Evolutionary conservation across 768 basidiomycete genomes (phyloP), one percentile per base, ranked within the genome.

Genomic region (Boletus insuetus): DNA sequence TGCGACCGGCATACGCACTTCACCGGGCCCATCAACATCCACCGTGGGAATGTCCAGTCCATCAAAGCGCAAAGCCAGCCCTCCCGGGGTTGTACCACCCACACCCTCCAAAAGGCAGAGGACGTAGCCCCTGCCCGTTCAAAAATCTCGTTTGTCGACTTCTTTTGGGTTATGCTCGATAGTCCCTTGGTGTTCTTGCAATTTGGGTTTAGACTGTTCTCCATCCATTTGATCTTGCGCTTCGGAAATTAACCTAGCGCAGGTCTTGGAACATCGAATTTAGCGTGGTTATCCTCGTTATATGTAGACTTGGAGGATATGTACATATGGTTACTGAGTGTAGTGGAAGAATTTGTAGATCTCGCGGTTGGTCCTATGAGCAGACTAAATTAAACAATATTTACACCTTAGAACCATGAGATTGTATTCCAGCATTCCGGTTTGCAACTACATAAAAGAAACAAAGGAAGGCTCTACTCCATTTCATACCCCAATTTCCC

Each of bases 101-200:
- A 51, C 60, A 17, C 66, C 66, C 19, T 61, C 62, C 43, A 71
- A 69, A 53, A 62, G 51, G 44, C 29, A 42, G 26, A 71, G 55
- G 51, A 24, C 31, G 32, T 56, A 41, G 6, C 29, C 7, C 6
- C 29, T 16, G 34, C 26, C 13, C 9, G 12, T 17, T 37, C n/a
- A n/a, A n/a, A n/a, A n/a, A n/a, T n/a, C n/a, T n/a, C 17, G 17
- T 42, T 39, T 16, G 11, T n/a, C 10, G 19, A 19, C 11, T 22
- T 16, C 46, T 31, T n/a, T 24, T 35, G 34, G 2, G n/a, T 3
- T 38, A 24, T 3, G 29, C 34, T 48, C 10, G 7, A 14, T 8
- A 17, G 9, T 34, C 20, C 32, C 11, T 24, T 2, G n/a, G 14
- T 14, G 39, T 40, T n/a, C 16, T 43, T 19, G 35, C 7, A 14